Percentiles rank a stretch among this genome's conserved stretches.
phyloP scores from a whole-genome alignment of 1,284 basidiomycete genomes.

The Rhodotorula sp. region DNA sequence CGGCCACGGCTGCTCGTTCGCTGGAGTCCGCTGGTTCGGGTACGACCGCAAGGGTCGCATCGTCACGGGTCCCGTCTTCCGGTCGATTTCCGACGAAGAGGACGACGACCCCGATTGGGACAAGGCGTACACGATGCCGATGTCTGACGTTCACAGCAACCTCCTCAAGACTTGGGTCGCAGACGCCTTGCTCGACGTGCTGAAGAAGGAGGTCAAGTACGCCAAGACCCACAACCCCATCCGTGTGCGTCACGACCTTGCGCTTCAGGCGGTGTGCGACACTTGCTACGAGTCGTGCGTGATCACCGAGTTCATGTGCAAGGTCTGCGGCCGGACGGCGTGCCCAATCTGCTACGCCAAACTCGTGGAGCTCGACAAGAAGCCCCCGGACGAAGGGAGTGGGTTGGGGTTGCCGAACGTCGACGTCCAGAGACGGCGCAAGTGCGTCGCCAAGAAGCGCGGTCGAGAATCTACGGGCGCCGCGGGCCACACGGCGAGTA shows the following conservation, averaged over 20 bases:
- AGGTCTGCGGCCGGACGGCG: conserved; percentile 79
- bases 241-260: conserved; percentile 68
- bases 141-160: conserved; percentile 44
- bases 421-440: conserved; percentile 25
- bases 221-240: conserved; percentile 63
- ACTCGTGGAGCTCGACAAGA: conserved; percentile 51
- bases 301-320: conserved; percentile 83
- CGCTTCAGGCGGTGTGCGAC: conserved; percentile 46
- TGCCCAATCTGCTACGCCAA: conserved; percentile 67
- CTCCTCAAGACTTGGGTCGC: conserved; percentile 60
- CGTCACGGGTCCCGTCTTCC: conserved; percentile 12
- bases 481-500: background rate
- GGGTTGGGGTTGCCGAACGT: background rate
- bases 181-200: conserved; percentile 63
- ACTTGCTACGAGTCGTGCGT: conserved; percentile 69
- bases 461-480: conserved; percentile 6
- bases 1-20: conserved; percentile 28
- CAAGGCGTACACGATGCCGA: conserved; percentile 39
- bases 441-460: conserved; percentile 34
- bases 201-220: conserved; percentile 68
- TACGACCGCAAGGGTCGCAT: conserved; percentile 16
- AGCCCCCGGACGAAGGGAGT: background rate
- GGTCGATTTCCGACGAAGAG: background rate
- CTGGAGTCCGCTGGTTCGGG: conserved; percentile 28
- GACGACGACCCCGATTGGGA: conserved; percentile 21